phyloP scores from a whole-genome alignment of 768 basidiomycete species.

The Lactarius trivialis region DNA sequence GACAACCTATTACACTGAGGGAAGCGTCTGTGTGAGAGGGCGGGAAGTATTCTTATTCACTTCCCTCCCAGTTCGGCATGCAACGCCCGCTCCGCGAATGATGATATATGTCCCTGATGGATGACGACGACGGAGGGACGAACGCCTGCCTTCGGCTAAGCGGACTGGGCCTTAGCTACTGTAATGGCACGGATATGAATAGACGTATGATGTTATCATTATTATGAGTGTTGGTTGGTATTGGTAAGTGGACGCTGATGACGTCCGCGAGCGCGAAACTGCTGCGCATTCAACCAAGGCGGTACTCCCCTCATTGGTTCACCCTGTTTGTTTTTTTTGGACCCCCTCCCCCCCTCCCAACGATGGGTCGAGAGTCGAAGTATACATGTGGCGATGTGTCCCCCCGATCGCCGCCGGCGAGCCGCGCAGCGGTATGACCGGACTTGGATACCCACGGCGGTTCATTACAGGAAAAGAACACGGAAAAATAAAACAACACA shows the following conservation, averaged over 20 bases:
- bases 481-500: background rate
- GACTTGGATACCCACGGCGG: constrained; percentile 3
- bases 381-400: background rate
- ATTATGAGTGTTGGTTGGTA: background rate
- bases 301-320: background rate
- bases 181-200: background rate
- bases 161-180: background rate
- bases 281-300: background rate
- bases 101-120: background rate
- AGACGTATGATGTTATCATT: background rate
- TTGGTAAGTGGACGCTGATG: too few species aligned
- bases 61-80: background rate
- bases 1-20: background rate
- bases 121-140: background rate
- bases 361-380: background rate
- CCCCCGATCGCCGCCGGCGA: constrained; percentile 10
- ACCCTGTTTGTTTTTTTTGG: background rate
- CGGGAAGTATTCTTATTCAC: background rate
- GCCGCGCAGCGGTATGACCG: constrained; percentile 2
- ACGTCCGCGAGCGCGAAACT: too few species aligned
- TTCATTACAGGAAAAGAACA: too few species aligned
- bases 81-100: background rate
- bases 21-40: too few species aligned
- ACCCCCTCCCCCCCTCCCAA: background rate
- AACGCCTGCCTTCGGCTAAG: background rate